Conservation (phyloP, 148 eudicot species). For the Silene latifolia region DNA sequence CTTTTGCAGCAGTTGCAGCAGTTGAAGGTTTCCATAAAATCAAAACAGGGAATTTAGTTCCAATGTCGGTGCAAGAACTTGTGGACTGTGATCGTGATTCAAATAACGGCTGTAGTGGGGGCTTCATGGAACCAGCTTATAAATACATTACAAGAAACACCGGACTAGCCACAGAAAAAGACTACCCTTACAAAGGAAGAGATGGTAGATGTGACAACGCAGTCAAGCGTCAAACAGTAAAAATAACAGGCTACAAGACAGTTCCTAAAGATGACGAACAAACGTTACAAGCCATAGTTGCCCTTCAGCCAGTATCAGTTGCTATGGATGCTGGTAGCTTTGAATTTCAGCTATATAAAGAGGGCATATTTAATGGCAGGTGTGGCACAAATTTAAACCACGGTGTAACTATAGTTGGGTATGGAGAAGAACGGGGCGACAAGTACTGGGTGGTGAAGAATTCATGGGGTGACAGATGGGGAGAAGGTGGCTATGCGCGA, state of each 20-base stretch:
- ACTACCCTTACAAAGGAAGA: conserved; percentile 52
- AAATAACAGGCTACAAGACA: conserved; percentile 31
- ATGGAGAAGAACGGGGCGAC: conserved; percentile 33
- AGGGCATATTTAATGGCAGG: conserved; percentile 42
- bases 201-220: conserved; percentile 32
- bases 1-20: conserved; percentile 33
- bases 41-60: conserved; percentile 27
- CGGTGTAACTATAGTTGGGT: conserved; percentile 47
- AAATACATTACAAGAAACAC: conserved; percentile 35
- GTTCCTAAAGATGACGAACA: conserved; percentile 33
- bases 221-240: conserved; percentile 14
- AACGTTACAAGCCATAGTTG: conserved; percentile 38
- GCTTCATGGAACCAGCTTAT: conserved; percentile 56
- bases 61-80: conserved; percentile 39
- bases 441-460: conserved; percentile 55
- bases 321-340: conserved; percentile 53
- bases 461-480: conserved; percentile 60
- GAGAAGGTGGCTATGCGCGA: conserved; percentile 43
- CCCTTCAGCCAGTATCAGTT: conserved; percentile 56
- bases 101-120: conserved; percentile 63
- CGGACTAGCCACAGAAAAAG: conserved; percentile 44
- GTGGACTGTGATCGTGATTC: conserved; percentile 48
- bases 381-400: conserved; percentile 46
- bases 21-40: conserved; percentile 33
- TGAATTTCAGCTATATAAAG: conserved; percentile 48